These are phyloP conservation scores for Penicillium sumatraense DNA, from an alignment of 2,329 filamentous ascomycete species.

Conservation along the genomic window DNA sequence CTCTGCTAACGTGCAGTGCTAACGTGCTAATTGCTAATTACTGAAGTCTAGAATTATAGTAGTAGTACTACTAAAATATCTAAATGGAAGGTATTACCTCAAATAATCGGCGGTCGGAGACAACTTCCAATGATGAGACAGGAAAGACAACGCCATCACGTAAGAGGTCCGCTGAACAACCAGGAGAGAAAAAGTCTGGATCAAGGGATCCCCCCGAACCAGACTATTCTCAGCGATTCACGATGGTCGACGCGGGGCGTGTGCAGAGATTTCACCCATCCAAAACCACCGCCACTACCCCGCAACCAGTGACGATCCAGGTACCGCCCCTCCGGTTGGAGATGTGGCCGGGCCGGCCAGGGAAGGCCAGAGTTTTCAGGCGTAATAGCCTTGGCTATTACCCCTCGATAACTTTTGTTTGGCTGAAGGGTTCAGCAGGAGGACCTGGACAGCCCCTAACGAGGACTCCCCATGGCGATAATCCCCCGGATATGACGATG, in stretches of 20 bases:
- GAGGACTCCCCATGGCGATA: conserved; percentile 15
- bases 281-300: conserved; percentile 15
- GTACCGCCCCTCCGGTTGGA: conserved; percentile 27
- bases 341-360: conserved; percentile 23
- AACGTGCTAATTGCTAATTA: no score
- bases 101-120: conserved; percentile 20
- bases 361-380: neutral
- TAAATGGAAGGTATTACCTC: conserved; percentile 18
- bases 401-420: neutral
- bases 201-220: conserved; percentile 3
- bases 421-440: neutral
- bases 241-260: neutral
- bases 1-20: no score
- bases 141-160: conserved; percentile 28
- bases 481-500: conserved; percentile 26
- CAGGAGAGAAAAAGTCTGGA: no score
- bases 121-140: conserved; percentile 26
- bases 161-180: conserved; percentile 23
- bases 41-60: no score
- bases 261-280: conserved; percentile 16
- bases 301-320: conserved; percentile 28
- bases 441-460: neutral
- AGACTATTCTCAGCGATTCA: conserved; percentile 8
- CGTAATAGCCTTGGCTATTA: conserved; percentile 19
- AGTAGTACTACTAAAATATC: neutral